Base-by-base conservation (phyloP, 139 green algal genomes). In the Penium margaritaceum region DNA sequence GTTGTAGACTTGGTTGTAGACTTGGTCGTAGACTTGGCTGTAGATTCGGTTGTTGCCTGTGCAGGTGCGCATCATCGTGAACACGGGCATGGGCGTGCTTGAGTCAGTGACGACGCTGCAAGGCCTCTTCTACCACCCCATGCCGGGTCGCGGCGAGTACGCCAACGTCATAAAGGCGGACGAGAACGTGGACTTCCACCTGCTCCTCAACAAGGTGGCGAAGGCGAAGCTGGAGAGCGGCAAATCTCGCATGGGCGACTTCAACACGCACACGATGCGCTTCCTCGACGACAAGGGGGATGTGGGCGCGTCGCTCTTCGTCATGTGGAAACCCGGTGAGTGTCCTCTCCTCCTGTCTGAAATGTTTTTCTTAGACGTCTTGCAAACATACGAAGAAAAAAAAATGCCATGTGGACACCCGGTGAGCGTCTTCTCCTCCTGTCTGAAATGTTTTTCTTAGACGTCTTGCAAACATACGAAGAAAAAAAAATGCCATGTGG, bases 271-370 rank as follows among this genome's bases (percentile, higher is more conserved):
- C 69, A 55, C 30, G 19, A 71, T 76, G 21, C 51, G 69, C 12
- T 76, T 76, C 27, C 51, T 60, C n/a, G 62, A 76, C 32, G 60
- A n/a, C 36, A 15, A 68, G 27, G 30, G 24, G 24, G 35, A 53
- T 33, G 54, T 71, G 27, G 69, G 69, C 43, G 69, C 69, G 37
- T 72, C 30, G 17, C 6, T 76, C n/a, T 69, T 76, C 55, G 39
- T 69, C 61, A 76, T 76, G 69, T 76, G 69, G 69, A 76, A 70
- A 41, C 67, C 67, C 71, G 67, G 67, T 74, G 44, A n/a, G n/a
- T 15, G 24, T 64, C 32, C 57, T 39, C 30, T 70, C 37, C 34
- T 63, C 21, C 14, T 63, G n/a, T n/a, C 30, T 72, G 12, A 69
- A 19, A 37, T 17, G 12, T 68, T 17, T 72, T n/a, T n/a, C n/a